These are phyloP conservation scores for Zalaria obscura DNA, from an alignment of 2,329 filamentous ascomycete species.

Conservation along the genomic window DNA sequence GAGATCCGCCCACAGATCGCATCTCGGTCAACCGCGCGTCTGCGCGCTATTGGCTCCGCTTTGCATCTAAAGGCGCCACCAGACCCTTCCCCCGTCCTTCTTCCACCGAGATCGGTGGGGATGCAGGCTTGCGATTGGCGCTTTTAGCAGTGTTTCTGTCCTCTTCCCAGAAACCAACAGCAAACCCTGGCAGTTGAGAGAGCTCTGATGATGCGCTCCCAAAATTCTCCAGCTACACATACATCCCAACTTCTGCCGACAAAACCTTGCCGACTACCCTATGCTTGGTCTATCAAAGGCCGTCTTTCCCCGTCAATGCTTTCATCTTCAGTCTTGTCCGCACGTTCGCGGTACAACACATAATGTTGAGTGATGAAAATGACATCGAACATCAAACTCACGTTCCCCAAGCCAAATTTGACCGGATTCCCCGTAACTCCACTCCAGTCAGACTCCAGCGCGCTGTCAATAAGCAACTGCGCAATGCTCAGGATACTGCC, in stretches of 20 bases:
- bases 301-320: background rate
- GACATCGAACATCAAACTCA: conserved; percentile 73
- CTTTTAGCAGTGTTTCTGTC: too few relatives aligned
- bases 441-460: conserved; percentile 73
- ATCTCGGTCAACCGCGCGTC: too few relatives aligned
- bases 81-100: too few relatives aligned
- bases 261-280: background rate
- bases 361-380: conserved; percentile 87
- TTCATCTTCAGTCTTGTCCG: conserved; percentile 7
- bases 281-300: background rate
- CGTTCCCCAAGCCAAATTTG: conserved; percentile 75
- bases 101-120: too few relatives aligned
- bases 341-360: conserved; percentile 47
- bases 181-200: too few relatives aligned
- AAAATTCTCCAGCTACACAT: background rate
- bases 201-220: too few relatives aligned
- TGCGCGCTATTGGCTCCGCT: too few relatives aligned
- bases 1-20: too few relatives aligned
- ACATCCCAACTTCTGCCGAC: background rate
- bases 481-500: conserved; percentile 70
- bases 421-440: conserved; percentile 84
- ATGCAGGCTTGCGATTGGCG: too few relatives aligned
- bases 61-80: too few relatives aligned
- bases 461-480: conserved; percentile 76
- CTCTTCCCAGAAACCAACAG: too few relatives aligned